Percentiles rank a stretch among this genome's conserved stretches.
Conservation (phyloP, 305 asterid genomes). For the Stenogyne calaminthoides region DNA sequence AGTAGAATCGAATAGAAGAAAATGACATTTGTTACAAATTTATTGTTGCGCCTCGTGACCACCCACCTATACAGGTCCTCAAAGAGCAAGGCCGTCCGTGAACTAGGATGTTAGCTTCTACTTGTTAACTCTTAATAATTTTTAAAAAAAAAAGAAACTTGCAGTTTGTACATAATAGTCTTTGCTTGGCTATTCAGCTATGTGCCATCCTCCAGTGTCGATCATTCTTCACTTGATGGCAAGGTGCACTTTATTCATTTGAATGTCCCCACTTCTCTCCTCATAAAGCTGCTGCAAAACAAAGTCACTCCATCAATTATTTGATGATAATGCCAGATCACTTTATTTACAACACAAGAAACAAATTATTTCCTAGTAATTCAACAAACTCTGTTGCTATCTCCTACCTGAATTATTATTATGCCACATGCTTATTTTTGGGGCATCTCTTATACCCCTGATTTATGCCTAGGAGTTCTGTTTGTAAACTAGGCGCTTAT, state of each 20-base stretch:
- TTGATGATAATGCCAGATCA: background rate
- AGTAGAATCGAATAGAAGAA: conserved; percentile 17
- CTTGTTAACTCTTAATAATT: conserved; percentile 23
- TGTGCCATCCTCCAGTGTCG: conserved; percentile 17
- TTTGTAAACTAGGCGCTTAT: too few relatives aligned
- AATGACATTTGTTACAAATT: conserved; percentile 32
- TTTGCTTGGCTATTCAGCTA: conserved; percentile 28
- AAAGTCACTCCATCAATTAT: conserved; percentile 8
- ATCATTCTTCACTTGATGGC: conserved; percentile 1
- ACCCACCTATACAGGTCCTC: background rate
- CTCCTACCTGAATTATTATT: background rate
- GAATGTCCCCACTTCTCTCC: conserved; percentile 26
- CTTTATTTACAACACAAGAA: conserved; percentile 1
- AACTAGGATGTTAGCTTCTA: conserved; percentile 34
- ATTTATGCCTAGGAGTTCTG: too few relatives aligned
- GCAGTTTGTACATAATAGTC: conserved; percentile 25
- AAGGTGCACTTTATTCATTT: conserved; percentile 32
- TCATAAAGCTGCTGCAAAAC: conserved; percentile 35
- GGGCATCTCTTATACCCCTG: too few relatives aligned
- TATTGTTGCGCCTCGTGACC: conserved; percentile 25
- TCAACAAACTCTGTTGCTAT: background rate
- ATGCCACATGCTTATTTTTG: background rate
- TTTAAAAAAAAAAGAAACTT: conserved; percentile 12
- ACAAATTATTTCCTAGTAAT: background rate
- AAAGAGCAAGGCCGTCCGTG: conserved; percentile 8